These are phyloP conservation scores for Carex scoparia DNA, from an alignment of 176 grass and related monocot species.

Conservation along the genomic window DNA sequence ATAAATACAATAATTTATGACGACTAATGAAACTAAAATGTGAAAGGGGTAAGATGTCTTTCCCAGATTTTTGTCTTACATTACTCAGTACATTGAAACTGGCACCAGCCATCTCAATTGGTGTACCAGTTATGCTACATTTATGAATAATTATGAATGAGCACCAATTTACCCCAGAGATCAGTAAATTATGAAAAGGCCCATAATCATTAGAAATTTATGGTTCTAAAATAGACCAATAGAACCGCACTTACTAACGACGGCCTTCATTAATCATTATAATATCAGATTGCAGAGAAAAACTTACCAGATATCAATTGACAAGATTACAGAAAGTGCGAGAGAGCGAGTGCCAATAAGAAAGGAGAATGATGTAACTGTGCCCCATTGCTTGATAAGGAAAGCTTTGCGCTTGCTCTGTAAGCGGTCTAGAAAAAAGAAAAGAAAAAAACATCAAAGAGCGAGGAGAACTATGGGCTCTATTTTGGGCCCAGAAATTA, in stretches of 20 bases:
- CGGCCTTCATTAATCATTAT: not conserved
- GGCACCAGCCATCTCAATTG: not conserved
- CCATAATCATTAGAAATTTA: not conserved
- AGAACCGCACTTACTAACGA: not conserved
- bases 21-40: not conserved
- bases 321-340: too few relatives aligned
- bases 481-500: not conserved
- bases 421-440: not conserved
- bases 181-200: not conserved
- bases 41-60: not conserved
- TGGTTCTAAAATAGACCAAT: not conserved
- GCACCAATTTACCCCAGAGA: not conserved
- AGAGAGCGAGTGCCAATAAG: not conserved
- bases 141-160: not conserved
- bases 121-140: not conserved
- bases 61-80: not conserved
- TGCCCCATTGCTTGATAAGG: not conserved
- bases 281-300: not conserved
- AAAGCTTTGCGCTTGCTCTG: not conserved
- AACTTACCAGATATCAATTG: not conserved
- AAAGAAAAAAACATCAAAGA: not conserved
- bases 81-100: not conserved
- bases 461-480: not conserved
- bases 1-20: not conserved
- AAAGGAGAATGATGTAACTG: not conserved